Evolutionary conservation across 1,284 basidiomycete species (phyloP).

Genomic region (Fomitopsis palustris): DNA sequence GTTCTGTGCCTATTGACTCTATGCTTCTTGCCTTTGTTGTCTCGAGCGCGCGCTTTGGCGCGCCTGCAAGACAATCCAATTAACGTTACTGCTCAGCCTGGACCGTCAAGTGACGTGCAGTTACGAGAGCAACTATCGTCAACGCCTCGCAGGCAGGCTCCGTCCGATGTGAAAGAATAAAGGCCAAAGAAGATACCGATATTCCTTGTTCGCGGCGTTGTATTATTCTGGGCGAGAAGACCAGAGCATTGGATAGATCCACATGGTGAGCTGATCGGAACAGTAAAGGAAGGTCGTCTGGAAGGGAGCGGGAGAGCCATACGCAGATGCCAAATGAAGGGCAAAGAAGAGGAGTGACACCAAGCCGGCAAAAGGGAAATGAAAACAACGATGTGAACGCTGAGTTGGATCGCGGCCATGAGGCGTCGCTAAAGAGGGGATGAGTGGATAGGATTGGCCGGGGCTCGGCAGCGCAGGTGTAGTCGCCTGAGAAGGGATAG

Average conservation of each 20-base stretch:
- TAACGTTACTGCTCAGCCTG: conserved; percentile 2
- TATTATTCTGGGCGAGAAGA: conserved; percentile 6
- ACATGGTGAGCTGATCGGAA: conserved; percentile 15
- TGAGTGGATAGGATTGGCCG: conserved; percentile 13
- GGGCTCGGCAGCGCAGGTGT: conserved; percentile 8
- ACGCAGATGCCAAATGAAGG: conserved; percentile 14
- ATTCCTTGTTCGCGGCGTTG: not conserved
- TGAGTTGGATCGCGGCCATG: conserved; percentile 20
- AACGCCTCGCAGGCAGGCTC: not conserved
- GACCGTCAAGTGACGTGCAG: conserved; percentile 24
- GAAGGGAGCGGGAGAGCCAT: conserved; percentile 3
- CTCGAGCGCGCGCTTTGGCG: not conserved
- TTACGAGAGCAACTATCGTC: conserved; percentile 15
- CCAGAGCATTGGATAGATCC: conserved; percentile 3
- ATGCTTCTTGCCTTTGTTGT: not conserved
- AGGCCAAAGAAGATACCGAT: not conserved
- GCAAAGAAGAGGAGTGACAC: conserved; percentile 14
- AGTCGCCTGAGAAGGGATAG: conserved; percentile 15
- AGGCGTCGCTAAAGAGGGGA: conserved; percentile 19
- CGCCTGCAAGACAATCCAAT: not conserved
- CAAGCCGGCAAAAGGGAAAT: conserved; percentile 20
- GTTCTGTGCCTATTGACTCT: not conserved
- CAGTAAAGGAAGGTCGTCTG: conserved; percentile 6
- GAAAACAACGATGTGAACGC: conserved; percentile 27
- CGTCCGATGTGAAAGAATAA: conserved; percentile 18